phyloP scores from a whole-genome alignment of 2,329 filamentous ascomycete species.

The Bimuria novae-zelandiae region DNA sequence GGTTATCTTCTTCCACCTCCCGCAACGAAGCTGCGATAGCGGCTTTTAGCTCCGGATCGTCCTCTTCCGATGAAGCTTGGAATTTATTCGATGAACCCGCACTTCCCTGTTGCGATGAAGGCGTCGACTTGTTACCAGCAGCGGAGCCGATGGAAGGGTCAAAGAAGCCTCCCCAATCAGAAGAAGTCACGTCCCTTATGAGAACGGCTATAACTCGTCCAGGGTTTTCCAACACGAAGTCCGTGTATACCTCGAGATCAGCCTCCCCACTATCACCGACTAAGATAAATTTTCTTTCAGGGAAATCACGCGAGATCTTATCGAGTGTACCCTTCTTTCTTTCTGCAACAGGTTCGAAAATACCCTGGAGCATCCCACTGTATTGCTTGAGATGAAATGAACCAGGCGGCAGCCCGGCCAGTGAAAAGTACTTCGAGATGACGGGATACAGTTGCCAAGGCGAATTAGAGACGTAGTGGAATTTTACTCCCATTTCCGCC shows the following conservation, averaged over 20 bases:
- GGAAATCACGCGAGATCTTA: slow-evolving; percentile 85
- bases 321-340: slow-evolving; percentile 88
- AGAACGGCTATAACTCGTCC: slow-evolving; percentile 85
- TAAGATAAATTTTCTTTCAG: slow-evolving; percentile 83
- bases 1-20: slow-evolving; percentile 50
- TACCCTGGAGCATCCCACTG: slow-evolving; percentile 94
- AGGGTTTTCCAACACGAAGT: slow-evolving; percentile 83
- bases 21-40: slow-evolving; percentile 55
- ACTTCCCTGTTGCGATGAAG: slow-evolving; percentile 25
- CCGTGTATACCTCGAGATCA: slow-evolving; percentile 95
- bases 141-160: slow-evolving; percentile 61
- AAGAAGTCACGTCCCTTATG: slow-evolving; percentile 92
- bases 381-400: slow-evolving; percentile 97
- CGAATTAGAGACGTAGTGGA: slow-evolving; percentile 99
- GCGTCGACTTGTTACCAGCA: slow-evolving; percentile 35
- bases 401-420: slow-evolving; percentile 79
- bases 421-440: slow-evolving; percentile 80
- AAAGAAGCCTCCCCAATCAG: slow-evolving; percentile 75
- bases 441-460: slow-evolving; percentile 97
- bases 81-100: slow-evolving; percentile 15
- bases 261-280: slow-evolving; percentile 97
- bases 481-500: slow-evolving; percentile 76
- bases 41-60: slow-evolving; percentile 53
- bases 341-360: slow-evolving; percentile 96
- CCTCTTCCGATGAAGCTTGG: slow-evolving; percentile 43